These are phyloP conservation scores for Inonotus hispidus DNA, from an alignment of 1,284 basidiomycete genomes.

Conservation along the genomic window DNA sequence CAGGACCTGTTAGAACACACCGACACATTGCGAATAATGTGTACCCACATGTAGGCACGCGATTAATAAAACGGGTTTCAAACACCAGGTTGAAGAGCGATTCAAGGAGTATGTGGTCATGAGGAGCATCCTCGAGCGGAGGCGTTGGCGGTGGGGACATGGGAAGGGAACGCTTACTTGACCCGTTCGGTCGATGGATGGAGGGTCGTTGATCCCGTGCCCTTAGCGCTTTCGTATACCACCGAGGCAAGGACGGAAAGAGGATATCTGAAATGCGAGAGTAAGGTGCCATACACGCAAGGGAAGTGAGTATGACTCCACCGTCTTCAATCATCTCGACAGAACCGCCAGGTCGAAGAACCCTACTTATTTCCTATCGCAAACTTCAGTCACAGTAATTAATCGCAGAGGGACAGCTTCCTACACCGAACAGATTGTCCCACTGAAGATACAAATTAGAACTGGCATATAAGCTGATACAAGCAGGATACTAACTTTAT, in stretches of 20 bases:
- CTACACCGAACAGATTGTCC: slow-evolving; percentile 60
- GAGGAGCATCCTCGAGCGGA: slow-evolving; percentile 31
- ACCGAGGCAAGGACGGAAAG: slow-evolving; percentile 57
- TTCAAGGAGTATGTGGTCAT: slow-evolving; percentile 61
- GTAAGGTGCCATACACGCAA: slow-evolving; percentile 14
- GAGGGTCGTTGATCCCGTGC: slow-evolving; percentile 40
- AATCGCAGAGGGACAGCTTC: background rate
- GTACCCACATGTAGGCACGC: slow-evolving; percentile 50
- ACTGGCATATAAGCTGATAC: background rate
- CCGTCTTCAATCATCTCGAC: slow-evolving; percentile 70
- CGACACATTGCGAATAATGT: background rate
- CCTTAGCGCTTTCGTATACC: slow-evolving; percentile 61
- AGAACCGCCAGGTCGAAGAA: slow-evolving; percentile 61
- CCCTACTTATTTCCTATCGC: slow-evolving; percentile 61
- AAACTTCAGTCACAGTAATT: background rate
- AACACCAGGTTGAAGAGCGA: slow-evolving; percentile 59
- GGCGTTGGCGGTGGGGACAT: slow-evolving; percentile 28
- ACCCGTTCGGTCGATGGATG: slow-evolving; percentile 43
- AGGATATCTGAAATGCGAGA: slow-evolving; percentile 42
- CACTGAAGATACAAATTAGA: slow-evolving; percentile 39
- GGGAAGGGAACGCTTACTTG: slow-evolving; percentile 31
- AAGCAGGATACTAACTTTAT: slow-evolving; percentile 44
- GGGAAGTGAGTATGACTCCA: slow-evolving; percentile 26
- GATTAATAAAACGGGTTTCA: slow-evolving; percentile 61
- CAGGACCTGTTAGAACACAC: slow-evolving; percentile 1